These are phyloP conservation scores for Dicorynia guianensis DNA, from an alignment of 306 rosid species.

Conservation along the genomic window DNA sequence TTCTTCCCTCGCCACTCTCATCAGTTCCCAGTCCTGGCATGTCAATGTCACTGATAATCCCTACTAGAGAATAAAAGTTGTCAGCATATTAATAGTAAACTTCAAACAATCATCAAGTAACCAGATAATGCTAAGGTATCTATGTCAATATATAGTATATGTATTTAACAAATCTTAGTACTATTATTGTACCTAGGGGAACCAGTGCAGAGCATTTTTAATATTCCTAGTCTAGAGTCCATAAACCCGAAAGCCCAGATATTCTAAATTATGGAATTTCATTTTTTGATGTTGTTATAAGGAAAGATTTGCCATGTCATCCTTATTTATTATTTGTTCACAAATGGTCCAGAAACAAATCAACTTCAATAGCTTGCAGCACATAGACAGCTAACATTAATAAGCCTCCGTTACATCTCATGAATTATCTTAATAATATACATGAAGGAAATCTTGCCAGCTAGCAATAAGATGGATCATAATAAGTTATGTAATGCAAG, in stretches of 20 bases:
- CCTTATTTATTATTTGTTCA: not conserved
- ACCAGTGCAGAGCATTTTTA: not conserved
- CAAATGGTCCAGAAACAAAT: not conserved
- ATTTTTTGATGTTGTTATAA: not conserved
- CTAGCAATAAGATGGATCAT: not conserved
- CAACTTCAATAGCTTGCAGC: not conserved
- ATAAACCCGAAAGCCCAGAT: not conserved
- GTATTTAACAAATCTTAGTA: not conserved
- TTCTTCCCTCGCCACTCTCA: slow-evolving; percentile 58
- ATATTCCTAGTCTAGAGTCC: not conserved
- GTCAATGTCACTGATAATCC: slow-evolving; percentile 53
- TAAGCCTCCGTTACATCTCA: not conserved
- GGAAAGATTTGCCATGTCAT: not conserved
- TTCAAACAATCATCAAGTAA: slow-evolving; percentile 4
- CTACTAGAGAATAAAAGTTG: slow-evolving; percentile 39
- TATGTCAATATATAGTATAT: not conserved
- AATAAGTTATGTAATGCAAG: not conserved
- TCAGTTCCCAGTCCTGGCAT: slow-evolving; percentile 65
- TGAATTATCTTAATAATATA: not conserved
- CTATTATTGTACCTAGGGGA: not conserved
- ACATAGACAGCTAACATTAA: not conserved
- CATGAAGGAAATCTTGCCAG: not conserved
- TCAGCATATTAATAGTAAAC: slow-evolving; percentile 21
- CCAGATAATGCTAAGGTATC: not conserved
- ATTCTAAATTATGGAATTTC: not conserved